phyloP scores from a whole-genome alignment of 768 basidiomycete species.

The Suillus cothurnatus region DNA sequence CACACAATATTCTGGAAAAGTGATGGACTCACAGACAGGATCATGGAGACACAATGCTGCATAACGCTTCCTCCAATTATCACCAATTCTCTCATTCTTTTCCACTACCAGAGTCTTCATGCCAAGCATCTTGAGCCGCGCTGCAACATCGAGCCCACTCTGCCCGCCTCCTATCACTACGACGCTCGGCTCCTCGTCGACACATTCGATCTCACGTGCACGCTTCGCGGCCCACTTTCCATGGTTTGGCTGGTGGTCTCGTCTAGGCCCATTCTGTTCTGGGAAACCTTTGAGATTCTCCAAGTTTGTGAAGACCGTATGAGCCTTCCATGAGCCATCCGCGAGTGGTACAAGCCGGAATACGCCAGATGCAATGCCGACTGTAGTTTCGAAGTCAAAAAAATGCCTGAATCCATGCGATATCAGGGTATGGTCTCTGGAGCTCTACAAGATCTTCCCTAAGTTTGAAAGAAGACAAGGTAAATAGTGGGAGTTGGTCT shows the following conservation, averaged over 20 bases:
- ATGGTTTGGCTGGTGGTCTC: conserved; percentile 41
- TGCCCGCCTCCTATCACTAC: conserved; percentile 56
- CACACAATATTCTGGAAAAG: background rate
- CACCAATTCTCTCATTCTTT: conserved; percentile 28
- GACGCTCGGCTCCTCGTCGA: conserved; percentile 50
- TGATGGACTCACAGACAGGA: conserved; percentile 30
- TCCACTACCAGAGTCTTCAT: conserved; percentile 25
- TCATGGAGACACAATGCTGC: conserved; percentile 42
- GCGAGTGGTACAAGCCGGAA: conserved; percentile 47
- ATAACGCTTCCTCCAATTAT: conserved; percentile 47
- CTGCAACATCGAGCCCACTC: conserved; percentile 56
- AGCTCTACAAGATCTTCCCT: conserved; percentile 21
- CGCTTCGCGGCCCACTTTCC: conserved; percentile 34
- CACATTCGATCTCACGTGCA: conserved; percentile 27
- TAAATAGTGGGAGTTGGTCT: conserved; percentile 40
- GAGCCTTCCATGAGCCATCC: conserved; percentile 48
- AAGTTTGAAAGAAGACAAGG: conserved; percentile 28
- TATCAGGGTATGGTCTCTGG: conserved; percentile 35
- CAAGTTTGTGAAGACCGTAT: conserved; percentile 52
- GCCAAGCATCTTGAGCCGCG: conserved; percentile 45
- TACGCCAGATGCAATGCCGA: conserved; percentile 44
- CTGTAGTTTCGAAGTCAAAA: conserved; percentile 47
- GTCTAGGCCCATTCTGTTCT: conserved; percentile 44
- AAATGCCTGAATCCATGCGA: conserved; percentile 45
- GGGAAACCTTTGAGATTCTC: conserved; percentile 50